These are phyloP conservation scores for Talaromyces verruculosus DNA, from an alignment of 2,329 filamentous ascomycete species.

Conservation along the genomic window DNA sequence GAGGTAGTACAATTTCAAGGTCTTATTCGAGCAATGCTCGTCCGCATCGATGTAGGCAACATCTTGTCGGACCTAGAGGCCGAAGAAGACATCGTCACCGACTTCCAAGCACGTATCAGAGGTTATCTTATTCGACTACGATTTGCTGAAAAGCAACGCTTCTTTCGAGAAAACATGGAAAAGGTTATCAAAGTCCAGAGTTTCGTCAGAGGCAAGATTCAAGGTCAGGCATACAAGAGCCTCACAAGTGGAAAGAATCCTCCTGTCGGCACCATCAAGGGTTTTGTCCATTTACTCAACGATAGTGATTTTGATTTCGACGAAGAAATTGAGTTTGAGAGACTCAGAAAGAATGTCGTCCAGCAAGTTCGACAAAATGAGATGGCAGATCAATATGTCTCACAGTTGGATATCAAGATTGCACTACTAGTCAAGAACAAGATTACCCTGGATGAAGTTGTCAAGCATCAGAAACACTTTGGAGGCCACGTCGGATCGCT, in stretches of 20 bases:
- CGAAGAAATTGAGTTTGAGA: slow-evolving; percentile 95
- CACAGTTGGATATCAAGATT: slow-evolving; percentile 98
- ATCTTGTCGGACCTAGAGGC: slow-evolving; percentile 76
- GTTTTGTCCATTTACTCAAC: slow-evolving; percentile 95
- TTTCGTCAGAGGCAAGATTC: slow-evolving; percentile 89
- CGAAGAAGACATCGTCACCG: slow-evolving; percentile 73
- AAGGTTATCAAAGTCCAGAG: slow-evolving; percentile 99
- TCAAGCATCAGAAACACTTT: slow-evolving; percentile 94
- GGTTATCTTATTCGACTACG: slow-evolving; percentile 70
- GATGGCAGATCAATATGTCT: slow-evolving; percentile 94
- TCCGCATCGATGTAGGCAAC: slow-evolving; percentile 70
- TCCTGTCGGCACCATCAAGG: slow-evolving; percentile 93
- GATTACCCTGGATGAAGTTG: slow-evolving; percentile 95
- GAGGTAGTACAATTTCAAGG: slow-evolving; percentile 72
- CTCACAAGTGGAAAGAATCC: slow-evolving; percentile 95
- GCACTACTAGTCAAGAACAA: slow-evolving; percentile 98
- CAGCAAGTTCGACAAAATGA: slow-evolving; percentile 97
- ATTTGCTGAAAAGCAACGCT: slow-evolving; percentile 82
- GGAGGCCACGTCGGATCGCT: slow-evolving; percentile 84
- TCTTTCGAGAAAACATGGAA: slow-evolving; percentile 95
- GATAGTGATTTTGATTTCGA: slow-evolving; percentile 99
- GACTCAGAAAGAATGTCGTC: slow-evolving; percentile 90
- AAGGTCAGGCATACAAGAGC: slow-evolving; percentile 97
- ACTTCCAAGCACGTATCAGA: slow-evolving; percentile 71
- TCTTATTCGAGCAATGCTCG: slow-evolving; percentile 73